Evolutionary conservation across 805 yeast genomes (phyloP), one percentile per base, ranked within the genome.

Genomic region (Candida yuanshanica): DNA sequence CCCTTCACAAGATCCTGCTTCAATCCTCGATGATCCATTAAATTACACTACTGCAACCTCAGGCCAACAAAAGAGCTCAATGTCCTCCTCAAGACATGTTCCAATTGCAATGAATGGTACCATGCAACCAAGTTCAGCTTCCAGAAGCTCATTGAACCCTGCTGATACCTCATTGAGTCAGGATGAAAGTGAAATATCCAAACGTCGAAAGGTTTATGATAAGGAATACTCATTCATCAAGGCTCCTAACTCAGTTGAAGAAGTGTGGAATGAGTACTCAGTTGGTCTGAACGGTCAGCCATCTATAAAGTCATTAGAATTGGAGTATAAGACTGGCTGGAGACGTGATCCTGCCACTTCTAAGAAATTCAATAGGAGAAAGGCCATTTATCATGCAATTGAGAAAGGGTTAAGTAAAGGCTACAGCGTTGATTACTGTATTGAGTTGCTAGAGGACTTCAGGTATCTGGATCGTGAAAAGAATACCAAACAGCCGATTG

Each of bases 211-310:
- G 41, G 37, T 55, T 4, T 60, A 57, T 40, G 54, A 54, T 17
- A 63, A 62, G 18, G 56, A 53, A 13, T 67, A 66, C 43, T 58
- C 63, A 16, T 68, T 69, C 46, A 51, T 66, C 31, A 66, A 65
- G 44, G 69, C 71, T 0, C 72, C 74, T 13, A 65, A 63, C n/a
- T 57, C 74, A 3, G 72, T 75, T 1, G 52, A 63, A 29, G 81
- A 75, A 46, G 69, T 77, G 16, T 77, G 82, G 82, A 65, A 68
- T 47, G 82, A 77, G 53, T 77, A 75, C 44, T 67, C 73, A 5
- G 68, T 69, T 40, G 81, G 81, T 0, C 46, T 71, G 6, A 65
- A 70, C 39, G 74, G 68, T 3, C 76, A 75, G 48, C 79, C 79
- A 0, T 72, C 81, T 4, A 65, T 76, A 29, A 68, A 67, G 44